Base-by-base conservation (phyloP, 192 early-diverging fungal species). In the Entrophospora sp. region DNA sequence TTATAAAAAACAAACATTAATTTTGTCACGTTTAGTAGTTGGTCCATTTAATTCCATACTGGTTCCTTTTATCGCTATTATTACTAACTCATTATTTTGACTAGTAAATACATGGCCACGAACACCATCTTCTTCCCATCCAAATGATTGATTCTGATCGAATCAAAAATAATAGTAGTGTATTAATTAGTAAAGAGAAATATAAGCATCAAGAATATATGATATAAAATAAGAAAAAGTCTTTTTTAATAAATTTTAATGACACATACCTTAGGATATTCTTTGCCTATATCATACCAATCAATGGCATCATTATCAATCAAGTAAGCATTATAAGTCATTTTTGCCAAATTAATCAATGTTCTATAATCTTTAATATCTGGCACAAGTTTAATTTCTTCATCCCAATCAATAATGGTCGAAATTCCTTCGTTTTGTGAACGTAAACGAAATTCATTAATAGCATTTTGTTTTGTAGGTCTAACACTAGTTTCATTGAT, bases 301-400 rank as follows among this genome's bases (percentile, higher is more conserved):
- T 80, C 84, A 35, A 79, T 77, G 8, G 77, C 75, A 24, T 67
- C 77, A 9, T 79, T 75, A 10, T 87, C 82, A 36, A 77, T 78
- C n/a, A n/a, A n/a, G 73, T 97, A 97, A 0, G 95, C 87, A 71
- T 95, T 92, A 51, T 83, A 84, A 6, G 88, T 88, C 87, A 97
- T 92, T 36, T 81, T 76, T 16, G 87, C 90, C 28, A 97, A 62
- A 32, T 79, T 77, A 22, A 89, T 62, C 10, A 97, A 72, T 1
- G 93, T 91, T 2, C 75, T 64, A 28, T 83, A 77, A 80, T 95
- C 83, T 0, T 71, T 85, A 13, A 89, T 71, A 73, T 94, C 84
- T 10, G 94, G 94, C 8, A 88, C 65, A 2, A 67, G 12, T 49
- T 64, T 48, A 4, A 35, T 16, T 49, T 64, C 32, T 16, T 25